These are phyloP conservation scores for Kregervanrija pseudodelftensis DNA, from an alignment of 805 yeast species.

Conservation along the genomic window DNA sequence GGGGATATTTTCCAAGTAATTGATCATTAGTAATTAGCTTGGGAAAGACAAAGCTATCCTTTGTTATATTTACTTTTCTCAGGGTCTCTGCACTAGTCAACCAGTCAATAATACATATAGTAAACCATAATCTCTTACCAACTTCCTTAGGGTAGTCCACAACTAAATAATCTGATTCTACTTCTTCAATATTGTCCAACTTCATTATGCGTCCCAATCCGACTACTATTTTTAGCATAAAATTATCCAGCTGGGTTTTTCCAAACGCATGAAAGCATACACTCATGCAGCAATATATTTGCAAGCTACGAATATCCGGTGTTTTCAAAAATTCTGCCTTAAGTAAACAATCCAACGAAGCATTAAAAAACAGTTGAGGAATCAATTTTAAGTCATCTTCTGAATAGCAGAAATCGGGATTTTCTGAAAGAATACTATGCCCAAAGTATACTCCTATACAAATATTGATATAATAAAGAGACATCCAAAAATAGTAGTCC, in stretches of 20 bases:
- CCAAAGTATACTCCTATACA: conserved; percentile 7
- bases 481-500: conserved; percentile 7
- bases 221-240: conserved; percentile 1
- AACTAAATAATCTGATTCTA: background rate
- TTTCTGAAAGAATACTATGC: background rate
- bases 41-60: background rate
- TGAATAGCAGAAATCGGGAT: background rate
- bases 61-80: background rate
- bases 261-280: conserved; percentile 9
- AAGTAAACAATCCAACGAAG: conserved; percentile 6
- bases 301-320: conserved; percentile 6
- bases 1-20: background rate
- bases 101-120: conserved; percentile 8
- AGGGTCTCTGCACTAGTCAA: background rate
- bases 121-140: conserved; percentile 5
- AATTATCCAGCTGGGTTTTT: background rate
- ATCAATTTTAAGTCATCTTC: conserved; percentile 1
- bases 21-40: background rate
- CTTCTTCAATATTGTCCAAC: conserved; percentile 1
- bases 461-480: conserved; percentile 3
- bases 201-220: background rate
- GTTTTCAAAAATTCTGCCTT: conserved; percentile 6
- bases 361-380: conserved; percentile 3
- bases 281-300: conserved; percentile 6
- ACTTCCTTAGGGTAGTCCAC: conserved; percentile 2